phyloP scores from a whole-genome alignment of 495 filamentous ascomycete genomes.

The Tuber microsphaerosporum region DNA sequence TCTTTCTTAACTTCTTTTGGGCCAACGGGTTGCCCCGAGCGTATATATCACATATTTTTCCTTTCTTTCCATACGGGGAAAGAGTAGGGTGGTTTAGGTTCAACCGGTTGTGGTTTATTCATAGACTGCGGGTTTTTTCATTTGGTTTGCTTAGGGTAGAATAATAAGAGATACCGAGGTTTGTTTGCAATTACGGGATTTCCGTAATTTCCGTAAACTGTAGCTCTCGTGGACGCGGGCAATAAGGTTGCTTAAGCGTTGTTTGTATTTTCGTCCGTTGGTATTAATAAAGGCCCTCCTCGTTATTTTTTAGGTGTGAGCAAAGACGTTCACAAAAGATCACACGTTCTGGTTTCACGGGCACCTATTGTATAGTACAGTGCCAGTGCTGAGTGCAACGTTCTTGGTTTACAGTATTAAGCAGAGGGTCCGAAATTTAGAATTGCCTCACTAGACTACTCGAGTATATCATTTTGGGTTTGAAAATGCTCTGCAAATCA shows the following conservation, averaged over 20 bases:
- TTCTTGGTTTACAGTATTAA: neutral
- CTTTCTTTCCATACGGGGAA: neutral
- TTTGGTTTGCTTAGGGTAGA: neutral
- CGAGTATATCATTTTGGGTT: neutral
- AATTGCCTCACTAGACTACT: neutral
- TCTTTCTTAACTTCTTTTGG: neutral
- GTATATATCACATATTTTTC: neutral
- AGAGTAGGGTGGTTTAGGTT: neutral
- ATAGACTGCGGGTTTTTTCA: neutral
- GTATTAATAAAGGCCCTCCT: neutral
- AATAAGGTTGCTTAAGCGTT: neutral
- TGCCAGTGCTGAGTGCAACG: neutral
- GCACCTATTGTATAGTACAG: neutral
- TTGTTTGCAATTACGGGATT: neutral
- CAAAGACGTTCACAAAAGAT: neutral
- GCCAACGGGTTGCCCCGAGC: neutral
- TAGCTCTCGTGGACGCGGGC: neutral
- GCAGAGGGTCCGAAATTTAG: neutral
- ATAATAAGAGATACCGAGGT: neutral
- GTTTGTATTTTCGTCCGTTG: neutral
- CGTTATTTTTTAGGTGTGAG: neutral
- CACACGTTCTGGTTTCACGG: neutral
- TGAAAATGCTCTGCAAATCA: neutral
- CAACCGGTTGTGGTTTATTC: neutral
- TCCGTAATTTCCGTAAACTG: neutral